Evolutionary conservation across 169 alveolate genomes (phyloP).

Genomic region (Ichthyophthirius multifiliis): DNA sequence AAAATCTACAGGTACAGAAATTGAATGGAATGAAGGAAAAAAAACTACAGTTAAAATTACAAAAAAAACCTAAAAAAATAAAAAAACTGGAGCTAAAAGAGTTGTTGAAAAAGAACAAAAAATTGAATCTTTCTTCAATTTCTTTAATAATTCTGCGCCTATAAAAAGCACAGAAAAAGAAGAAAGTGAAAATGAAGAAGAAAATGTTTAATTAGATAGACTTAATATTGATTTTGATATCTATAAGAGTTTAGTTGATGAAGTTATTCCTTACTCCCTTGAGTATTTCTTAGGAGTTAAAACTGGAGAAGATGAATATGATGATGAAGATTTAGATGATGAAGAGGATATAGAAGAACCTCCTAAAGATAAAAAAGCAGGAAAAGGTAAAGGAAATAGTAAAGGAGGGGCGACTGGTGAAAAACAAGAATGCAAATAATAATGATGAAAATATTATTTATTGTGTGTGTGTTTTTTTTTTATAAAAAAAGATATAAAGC

Average conservation of each 20-base stretch:
- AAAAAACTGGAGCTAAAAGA: conserved; percentile 57
- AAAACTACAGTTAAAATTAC: conserved; percentile 53
- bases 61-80: conserved; percentile 64
- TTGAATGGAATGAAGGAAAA: conserved; percentile 69
- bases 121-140: conserved; percentile 58
- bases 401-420: too few species aligned
- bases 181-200: conserved; percentile 56
- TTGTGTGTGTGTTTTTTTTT: too few species aligned
- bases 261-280: conserved; percentile 64
- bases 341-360: conserved; percentile 37
- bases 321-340: conserved; percentile 46
- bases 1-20: conserved; percentile 52
- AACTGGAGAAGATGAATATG: conserved; percentile 35
- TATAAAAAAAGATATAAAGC: too few species aligned
- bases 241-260: conserved; percentile 52
- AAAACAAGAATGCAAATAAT: too few species aligned
- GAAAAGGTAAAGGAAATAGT: too few species aligned
- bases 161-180: conserved; percentile 34
- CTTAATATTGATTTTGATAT: conserved; percentile 57
- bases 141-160: conserved; percentile 51
- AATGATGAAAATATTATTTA: too few species aligned
- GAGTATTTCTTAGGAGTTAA: conserved; percentile 52
- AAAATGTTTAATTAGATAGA: conserved; percentile 36
- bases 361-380: too few species aligned
- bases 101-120: conserved; percentile 54